Percentiles rank a stretch among this genome's conserved stretches.
phyloP scores from a whole-genome alignment of 208 protist genomes.

The Leishmania martiniquensis region DNA sequence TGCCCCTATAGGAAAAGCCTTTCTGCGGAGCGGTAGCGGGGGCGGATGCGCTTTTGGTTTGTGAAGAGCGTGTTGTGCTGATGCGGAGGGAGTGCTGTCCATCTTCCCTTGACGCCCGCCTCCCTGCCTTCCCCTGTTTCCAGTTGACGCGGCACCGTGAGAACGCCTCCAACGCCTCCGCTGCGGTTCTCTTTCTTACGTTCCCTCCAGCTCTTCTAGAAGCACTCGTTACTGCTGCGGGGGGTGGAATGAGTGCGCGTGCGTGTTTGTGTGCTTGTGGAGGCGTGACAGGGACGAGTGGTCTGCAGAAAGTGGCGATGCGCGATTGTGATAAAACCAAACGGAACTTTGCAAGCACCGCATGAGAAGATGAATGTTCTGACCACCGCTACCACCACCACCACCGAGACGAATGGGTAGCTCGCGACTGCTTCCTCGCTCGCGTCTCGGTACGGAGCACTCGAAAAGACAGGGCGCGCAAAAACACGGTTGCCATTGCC shows the following conservation, averaged over 20 bases:
- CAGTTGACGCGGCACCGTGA: too few relatives aligned
- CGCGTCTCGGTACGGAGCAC: neutral
- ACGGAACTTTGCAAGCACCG: neutral
- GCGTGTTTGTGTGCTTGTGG: neutral
- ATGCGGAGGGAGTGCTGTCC: neutral
- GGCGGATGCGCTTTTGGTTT: neutral
- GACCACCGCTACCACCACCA: neutral
- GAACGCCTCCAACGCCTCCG: too few relatives aligned
- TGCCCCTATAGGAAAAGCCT: neutral
- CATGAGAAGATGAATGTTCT: neutral
- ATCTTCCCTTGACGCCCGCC: neutral
- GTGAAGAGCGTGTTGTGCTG: neutral
- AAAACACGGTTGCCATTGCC: neutral
- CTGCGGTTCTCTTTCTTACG: too few relatives aligned
- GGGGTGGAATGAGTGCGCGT: neutral
- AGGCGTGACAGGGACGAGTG: neutral
- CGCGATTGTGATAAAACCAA: neutral
- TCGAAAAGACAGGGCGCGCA: neutral
- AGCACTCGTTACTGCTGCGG: neutral
- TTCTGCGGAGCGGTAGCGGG: too few relatives aligned
- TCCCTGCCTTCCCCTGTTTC: too few relatives aligned
- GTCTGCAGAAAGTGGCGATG: neutral
- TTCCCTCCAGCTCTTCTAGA: too few relatives aligned
- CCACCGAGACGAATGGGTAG: neutral
- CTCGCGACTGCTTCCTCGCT: neutral